These are phyloP conservation scores for Fusarium palustre DNA, from an alignment of 2,329 filamentous ascomycete genomes.

Conservation along the genomic window DNA sequence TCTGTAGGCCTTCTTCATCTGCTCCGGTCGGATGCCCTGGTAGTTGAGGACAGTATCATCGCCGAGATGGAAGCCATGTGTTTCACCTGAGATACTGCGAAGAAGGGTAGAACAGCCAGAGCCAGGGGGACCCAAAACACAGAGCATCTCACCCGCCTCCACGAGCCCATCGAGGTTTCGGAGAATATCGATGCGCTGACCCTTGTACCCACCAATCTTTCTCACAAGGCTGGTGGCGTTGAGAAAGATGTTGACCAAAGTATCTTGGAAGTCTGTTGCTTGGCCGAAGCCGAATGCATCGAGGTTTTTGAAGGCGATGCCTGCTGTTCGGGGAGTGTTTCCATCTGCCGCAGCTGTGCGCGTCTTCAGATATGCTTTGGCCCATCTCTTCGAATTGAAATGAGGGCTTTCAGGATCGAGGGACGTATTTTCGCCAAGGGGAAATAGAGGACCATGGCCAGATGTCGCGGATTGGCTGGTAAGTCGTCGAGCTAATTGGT, in stretches of 20 bases:
- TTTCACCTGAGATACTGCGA: constrained; percentile 83
- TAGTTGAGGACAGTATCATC: constrained; percentile 79
- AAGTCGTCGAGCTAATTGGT: constrained; percentile 27
- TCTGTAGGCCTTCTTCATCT: constrained; percentile 79
- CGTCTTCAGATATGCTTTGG: constrained; percentile 52
- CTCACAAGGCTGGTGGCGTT: constrained; percentile 56
- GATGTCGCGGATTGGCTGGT: constrained; percentile 24
- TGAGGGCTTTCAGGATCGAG: constrained; percentile 55
- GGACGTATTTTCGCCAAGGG: constrained; percentile 24
- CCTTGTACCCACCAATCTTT: constrained; percentile 62
- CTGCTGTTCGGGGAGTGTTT: constrained; percentile 66
- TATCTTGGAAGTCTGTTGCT: constrained; percentile 75
- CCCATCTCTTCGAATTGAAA: constrained; percentile 59
- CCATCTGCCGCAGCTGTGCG: constrained; percentile 54
- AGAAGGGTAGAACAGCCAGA: constrained; percentile 82
- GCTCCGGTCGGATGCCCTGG: constrained; percentile 69
- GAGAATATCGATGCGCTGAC: constrained; percentile 72
- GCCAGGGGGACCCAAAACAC: constrained; percentile 75
- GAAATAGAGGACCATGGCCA: constrained; percentile 35
- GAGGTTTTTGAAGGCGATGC: constrained; percentile 72
- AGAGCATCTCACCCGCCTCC: constrained; percentile 75
- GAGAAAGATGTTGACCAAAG: constrained; percentile 68
- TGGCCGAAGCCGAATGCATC: constrained; percentile 73
- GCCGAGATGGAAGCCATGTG: constrained; percentile 78
- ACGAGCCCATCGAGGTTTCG: constrained; percentile 73